These are phyloP conservation scores for Podochytrium sp. DNA, from an alignment of 192 early-diverging fungal species.

Conservation along the genomic window DNA sequence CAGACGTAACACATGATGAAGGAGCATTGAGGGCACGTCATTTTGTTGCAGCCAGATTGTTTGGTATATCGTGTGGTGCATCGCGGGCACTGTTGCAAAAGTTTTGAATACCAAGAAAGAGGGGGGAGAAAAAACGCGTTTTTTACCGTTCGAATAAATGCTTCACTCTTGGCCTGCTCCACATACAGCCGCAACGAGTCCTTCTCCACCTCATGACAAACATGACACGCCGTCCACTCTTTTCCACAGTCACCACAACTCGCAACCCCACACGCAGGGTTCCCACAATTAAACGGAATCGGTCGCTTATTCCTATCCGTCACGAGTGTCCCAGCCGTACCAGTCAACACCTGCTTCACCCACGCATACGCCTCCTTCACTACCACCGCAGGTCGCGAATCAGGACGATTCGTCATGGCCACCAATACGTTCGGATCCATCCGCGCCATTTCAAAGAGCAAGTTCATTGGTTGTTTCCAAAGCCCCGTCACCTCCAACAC, in stretches of 20 bases:
- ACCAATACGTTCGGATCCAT: background rate
- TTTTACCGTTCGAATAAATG: constrained; percentile 64
- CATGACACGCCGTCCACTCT: constrained; percentile 48
- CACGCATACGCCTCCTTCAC: background rate
- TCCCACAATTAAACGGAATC: constrained; percentile 54
- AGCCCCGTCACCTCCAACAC: constrained; percentile 18
- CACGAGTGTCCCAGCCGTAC: background rate
- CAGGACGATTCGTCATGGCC: background rate
- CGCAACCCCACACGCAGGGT: constrained; percentile 46
- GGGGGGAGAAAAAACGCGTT: background rate
- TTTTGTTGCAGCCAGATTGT: constrained; percentile 68
- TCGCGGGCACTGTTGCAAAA: constrained; percentile 51
- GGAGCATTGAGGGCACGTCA: constrained; percentile 59
- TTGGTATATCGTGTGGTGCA: constrained; percentile 62
- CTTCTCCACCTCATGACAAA: constrained; percentile 52
- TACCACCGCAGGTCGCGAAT: background rate
- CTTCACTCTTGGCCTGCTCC: constrained; percentile 64
- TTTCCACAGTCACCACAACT: constrained; percentile 52
- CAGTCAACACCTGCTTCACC: background rate
- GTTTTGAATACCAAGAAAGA: background rate
- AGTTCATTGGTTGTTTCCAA: constrained; percentile 9
- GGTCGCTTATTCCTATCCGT: constrained; percentile 3
- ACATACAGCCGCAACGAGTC: constrained; percentile 61
- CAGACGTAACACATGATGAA: constrained; percentile 70
- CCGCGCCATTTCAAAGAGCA: background rate